These are phyloP conservation scores for Boeremia lycopersici DNA, from an alignment of 2,329 filamentous ascomycete species.

Conservation along the genomic window DNA sequence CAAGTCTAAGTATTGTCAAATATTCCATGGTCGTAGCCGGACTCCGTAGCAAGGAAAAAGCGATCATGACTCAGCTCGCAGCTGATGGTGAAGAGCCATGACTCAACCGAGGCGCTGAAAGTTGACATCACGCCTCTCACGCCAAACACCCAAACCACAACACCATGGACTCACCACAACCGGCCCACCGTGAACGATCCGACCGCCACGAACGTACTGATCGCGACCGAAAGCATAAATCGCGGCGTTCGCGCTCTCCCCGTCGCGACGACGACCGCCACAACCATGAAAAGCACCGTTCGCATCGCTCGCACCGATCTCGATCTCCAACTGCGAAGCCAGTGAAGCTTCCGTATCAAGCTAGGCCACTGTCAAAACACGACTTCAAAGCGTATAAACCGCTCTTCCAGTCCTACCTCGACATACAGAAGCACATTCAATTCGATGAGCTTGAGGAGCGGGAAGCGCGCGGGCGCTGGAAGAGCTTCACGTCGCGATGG, in stretches of 20 bases:
- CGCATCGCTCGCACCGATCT: slow-evolving; percentile 28
- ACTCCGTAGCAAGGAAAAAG: not conserved
- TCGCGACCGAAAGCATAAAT: slow-evolving; percentile 38
- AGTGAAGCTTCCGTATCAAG: slow-evolving; percentile 65
- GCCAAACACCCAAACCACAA: not conserved
- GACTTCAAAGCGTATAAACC: slow-evolving; percentile 71
- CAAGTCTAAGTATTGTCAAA: too few species aligned
- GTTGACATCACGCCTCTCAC: slow-evolving; percentile 9
- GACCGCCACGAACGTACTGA: slow-evolving; percentile 8
- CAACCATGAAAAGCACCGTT: slow-evolving; percentile 27
- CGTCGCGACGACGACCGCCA: slow-evolving; percentile 31
- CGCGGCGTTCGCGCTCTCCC: slow-evolving; percentile 44
- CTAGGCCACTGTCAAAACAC: slow-evolving; percentile 69
- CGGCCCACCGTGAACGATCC: not conserved
- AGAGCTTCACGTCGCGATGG: slow-evolving; percentile 91
- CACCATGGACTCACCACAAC: slow-evolving; percentile 3
- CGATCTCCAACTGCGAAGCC: slow-evolving; percentile 37
- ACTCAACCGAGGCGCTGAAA: not conserved
- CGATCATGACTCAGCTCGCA: not conserved
- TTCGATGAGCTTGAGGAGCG: slow-evolving; percentile 72
- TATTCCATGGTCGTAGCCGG: too few species aligned
- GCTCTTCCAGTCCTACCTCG: slow-evolving; percentile 82
- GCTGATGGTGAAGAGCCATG: not conserved
- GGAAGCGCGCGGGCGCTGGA: slow-evolving; percentile 87
- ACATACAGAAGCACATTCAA: slow-evolving; percentile 80